phyloP scores from a whole-genome alignment of 345 rosid genomes.

The Salix suchowensis region DNA sequence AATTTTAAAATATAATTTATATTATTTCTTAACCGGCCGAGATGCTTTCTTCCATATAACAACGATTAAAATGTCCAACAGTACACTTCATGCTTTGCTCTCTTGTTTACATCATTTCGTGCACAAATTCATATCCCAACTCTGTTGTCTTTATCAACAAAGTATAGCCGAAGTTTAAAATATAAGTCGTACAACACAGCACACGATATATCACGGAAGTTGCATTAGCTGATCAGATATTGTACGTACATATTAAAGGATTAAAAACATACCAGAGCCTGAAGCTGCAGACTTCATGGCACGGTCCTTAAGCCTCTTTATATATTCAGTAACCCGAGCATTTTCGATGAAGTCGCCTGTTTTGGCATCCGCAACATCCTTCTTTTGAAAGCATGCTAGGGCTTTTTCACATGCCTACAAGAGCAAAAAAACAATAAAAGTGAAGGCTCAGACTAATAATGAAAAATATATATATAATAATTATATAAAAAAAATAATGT shows the following conservation, averaged over 20 bases:
- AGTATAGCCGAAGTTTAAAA: background rate
- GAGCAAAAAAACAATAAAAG: slow-evolving; percentile 7
- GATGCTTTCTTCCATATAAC: background rate
- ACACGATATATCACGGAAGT: background rate
- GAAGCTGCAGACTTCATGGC: slow-evolving; percentile 45
- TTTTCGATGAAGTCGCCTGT: slow-evolving; percentile 17
- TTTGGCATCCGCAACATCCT: slow-evolving; percentile 12
- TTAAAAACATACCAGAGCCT: slow-evolving; percentile 47
- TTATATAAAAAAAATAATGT: background rate
- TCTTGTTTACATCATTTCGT: background rate
- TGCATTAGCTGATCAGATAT: background rate
- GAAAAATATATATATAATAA: too few species aligned
- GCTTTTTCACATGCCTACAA: slow-evolving; percentile 65
- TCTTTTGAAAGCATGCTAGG: slow-evolving; percentile 36
- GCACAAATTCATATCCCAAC: background rate
- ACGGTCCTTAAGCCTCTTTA: slow-evolving; percentile 45
- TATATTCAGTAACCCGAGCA: slow-evolving; percentile 22
- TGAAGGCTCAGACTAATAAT: background rate
- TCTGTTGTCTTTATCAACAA: background rate
- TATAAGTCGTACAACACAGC: background rate
- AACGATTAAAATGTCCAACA: background rate
- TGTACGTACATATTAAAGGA: background rate
- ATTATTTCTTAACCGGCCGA: too few species aligned
- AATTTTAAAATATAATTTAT: too few species aligned
- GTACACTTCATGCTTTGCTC: background rate